These are phyloP conservation scores for Pouteria glomerata DNA, from an alignment of 148 eudicot species.

Conservation along the genomic window DNA sequence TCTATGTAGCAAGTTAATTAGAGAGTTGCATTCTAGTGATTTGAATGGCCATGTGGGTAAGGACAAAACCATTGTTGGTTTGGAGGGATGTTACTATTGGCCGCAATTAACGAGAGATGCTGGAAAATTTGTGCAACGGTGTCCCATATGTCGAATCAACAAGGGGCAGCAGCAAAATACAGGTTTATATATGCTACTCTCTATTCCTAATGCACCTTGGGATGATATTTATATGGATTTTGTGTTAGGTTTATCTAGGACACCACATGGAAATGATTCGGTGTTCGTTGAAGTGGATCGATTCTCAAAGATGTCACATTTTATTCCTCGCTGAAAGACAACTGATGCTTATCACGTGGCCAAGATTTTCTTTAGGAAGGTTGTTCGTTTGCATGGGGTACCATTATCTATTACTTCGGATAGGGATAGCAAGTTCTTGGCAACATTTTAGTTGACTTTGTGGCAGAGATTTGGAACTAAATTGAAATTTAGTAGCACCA, in stretches of 20 bases:
- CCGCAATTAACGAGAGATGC: neutral
- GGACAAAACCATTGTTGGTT: neutral
- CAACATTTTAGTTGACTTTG: neutral
- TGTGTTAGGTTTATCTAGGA: neutral
- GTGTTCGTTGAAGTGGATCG: neutral
- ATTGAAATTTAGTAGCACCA: neutral
- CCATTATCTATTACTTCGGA: no score
- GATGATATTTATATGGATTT: neutral
- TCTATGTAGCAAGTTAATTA: neutral
- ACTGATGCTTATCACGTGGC: neutral
- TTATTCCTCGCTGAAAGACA: neutral
- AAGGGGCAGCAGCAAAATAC: conserved; percentile 2
- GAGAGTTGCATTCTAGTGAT: neutral
- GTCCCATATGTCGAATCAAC: neutral
- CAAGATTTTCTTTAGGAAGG: no score
- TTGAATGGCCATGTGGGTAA: neutral
- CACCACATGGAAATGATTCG: neutral
- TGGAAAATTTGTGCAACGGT: neutral
- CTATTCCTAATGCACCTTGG: neutral
- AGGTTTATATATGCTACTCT: neutral
- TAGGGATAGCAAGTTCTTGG: no score
- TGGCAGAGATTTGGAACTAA: neutral
- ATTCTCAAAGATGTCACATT: neutral
- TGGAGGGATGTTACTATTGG: neutral
- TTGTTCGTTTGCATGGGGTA: no score